Base-by-base conservation (phyloP, 306 rosid genomes). In the Cicer arietinum region DNA sequence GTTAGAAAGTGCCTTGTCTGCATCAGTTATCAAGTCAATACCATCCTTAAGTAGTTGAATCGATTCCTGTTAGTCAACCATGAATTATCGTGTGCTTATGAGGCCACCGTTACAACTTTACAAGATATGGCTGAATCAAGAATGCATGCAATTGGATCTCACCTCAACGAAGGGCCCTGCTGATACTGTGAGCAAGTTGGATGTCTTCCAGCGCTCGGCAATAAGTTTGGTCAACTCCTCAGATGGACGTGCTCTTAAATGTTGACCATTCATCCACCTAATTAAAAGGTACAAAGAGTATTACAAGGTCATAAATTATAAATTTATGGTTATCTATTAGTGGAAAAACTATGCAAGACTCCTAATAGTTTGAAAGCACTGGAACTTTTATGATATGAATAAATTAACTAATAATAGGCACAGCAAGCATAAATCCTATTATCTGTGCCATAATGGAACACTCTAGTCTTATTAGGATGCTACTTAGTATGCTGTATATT, bases 251-350 rank as follows among this genome's bases (percentile, higher is more conserved):
- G 85, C 92, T 84, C 91, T 85, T 70, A 94, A 86, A 76, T 92
- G 87, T 68, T 94, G 96, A 83, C 99, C 99, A 84, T 94, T 94
- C 99, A 94, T 94, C 96, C 99, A 94, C 86, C 97, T 92, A 60
- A 77, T 74, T 37, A 25, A 47, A 71, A 81, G 44, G 60, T 10
- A 74, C 13, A 50, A 70, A 13, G 20, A 60, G 37, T 62, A 59
- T 20, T 7, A 77, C 67, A 17, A 75, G 69, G 71, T 46, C 48
- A 46, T 20, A 13, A 30, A 14, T 59, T 66, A 42, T 12, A 46
- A 17, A 76, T 45, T 48, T n/a, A 1, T 18, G 8, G 35, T 56
- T 74, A 37, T 18, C 2, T 47, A 63, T 62, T 65, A 22, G 37
- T 30, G 58, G 44, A 7, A 72, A 73, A 70, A 56, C 75, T 47